phyloP scores from a whole-genome alignment of 495 filamentous ascomycete genomes.

The Entonaema liquescens region DNA sequence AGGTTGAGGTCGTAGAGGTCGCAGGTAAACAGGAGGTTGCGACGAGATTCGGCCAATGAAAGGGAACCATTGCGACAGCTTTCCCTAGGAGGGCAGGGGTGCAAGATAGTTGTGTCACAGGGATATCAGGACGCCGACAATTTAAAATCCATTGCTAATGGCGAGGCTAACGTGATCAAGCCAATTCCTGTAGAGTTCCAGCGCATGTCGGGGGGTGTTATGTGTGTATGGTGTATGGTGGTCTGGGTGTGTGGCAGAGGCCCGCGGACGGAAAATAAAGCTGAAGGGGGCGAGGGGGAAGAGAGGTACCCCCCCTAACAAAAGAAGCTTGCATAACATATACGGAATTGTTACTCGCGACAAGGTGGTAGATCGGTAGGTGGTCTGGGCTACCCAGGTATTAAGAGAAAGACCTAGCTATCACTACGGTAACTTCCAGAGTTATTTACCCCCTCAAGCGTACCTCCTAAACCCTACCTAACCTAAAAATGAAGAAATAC shows the following conservation, averaged over 20 bases:
- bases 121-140: constrained; percentile 39
- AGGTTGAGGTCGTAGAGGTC: constrained; percentile 40
- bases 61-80: constrained; percentile 38
- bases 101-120: constrained; percentile 41
- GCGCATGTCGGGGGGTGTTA: constrained; percentile 17
- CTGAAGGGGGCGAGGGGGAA: constrained; percentile 21
- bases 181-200: constrained; percentile 39
- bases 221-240: background rate
- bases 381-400: background rate
- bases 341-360: background rate
- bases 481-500: constrained; percentile 13
- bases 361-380: background rate
- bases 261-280: constrained; percentile 31
- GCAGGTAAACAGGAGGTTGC: constrained; percentile 45
- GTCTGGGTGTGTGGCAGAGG: constrained; percentile 21
- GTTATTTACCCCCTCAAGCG: background rate
- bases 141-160: constrained; percentile 44
- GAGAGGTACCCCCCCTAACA: constrained; percentile 13
- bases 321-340: background rate
- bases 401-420: background rate
- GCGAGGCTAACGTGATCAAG: constrained; percentile 41
- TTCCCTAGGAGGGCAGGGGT: constrained; percentile 28
- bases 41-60: constrained; percentile 35
- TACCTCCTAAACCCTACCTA: background rate
- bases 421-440: constrained; percentile 21